Evolutionary conservation across 139 green algal species (phyloP).

Genomic region (Axilococcus clingmanii): DNA sequence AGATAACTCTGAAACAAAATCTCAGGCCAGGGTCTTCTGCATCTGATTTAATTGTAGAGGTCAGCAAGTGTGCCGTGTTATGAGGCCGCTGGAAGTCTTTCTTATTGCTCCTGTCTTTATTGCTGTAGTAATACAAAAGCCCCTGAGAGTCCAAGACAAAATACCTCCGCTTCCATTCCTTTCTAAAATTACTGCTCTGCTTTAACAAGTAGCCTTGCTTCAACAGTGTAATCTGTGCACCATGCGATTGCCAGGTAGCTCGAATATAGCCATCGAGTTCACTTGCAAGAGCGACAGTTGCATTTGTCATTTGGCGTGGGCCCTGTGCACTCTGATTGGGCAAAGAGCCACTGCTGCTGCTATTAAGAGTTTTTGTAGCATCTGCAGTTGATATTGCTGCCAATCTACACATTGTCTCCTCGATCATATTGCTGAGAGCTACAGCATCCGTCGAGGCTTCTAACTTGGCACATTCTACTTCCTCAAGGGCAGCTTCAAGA

Average conservation of each 20-base stretch:
- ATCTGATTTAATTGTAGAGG: conserved; percentile 66
- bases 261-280: conserved; percentile 41
- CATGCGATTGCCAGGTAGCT: conserved; percentile 18
- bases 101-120: conserved; percentile 22
- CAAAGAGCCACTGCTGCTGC: no score
- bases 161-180: conserved; percentile 77
- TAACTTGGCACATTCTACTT: conserved; percentile 24
- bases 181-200: conserved; percentile 30
- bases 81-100: conserved; percentile 26
- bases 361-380: no score
- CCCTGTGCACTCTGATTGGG: conserved; percentile 11
- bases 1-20: conserved; percentile 77
- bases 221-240: conserved; percentile 34
- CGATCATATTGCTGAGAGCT: conserved; percentile 36
- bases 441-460: conserved; percentile 12
- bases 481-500: conserved; percentile 15
- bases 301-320: conserved; percentile 33
- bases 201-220: conserved; percentile 33
- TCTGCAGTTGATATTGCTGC: no score
- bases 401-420: background rate
- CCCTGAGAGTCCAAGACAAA: conserved; percentile 79
- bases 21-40: conserved; percentile 31
- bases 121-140: conserved; percentile 62
- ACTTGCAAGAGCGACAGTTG: conserved; percentile 17
- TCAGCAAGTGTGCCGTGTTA: conserved; percentile 76